Evolutionary conservation across 148 eudicot genomes (phyloP).

Genomic region (Oxyria digyna): DNA sequence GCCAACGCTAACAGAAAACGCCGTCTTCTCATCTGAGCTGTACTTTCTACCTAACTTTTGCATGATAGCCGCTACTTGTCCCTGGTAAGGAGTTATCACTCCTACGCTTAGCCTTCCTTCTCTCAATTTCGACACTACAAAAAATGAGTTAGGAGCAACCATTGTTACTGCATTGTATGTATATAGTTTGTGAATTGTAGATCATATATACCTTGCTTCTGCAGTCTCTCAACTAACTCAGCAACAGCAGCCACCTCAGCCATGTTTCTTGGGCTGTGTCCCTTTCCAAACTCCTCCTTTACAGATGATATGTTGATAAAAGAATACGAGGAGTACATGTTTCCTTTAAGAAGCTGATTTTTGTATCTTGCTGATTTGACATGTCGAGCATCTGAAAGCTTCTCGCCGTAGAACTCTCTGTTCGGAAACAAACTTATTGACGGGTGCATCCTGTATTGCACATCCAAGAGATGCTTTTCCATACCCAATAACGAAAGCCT

Average conservation of each 20-base stretch:
- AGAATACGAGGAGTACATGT: too few relatives aligned
- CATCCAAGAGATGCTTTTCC: too few relatives aligned
- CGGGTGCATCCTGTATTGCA: constrained; percentile 60
- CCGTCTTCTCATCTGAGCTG: constrained; percentile 12
- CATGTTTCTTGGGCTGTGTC: too few relatives aligned
- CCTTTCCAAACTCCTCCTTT: too few relatives aligned
- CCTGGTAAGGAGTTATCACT: constrained; percentile 34
- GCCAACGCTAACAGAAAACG: constrained; percentile 44
- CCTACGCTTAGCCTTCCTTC: constrained; percentile 20
- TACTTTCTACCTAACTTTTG: constrained; percentile 21
- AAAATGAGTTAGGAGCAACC: neutral
- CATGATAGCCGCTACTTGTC: constrained; percentile 21
- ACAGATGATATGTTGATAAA: too few relatives aligned
- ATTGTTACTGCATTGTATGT: neutral
- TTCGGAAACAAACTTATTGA: constrained; percentile 46
- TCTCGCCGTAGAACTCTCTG: constrained; percentile 17
- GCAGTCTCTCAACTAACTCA: too few relatives aligned
- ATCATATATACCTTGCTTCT: too few relatives aligned
- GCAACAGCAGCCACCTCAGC: too few relatives aligned
- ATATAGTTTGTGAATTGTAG: neutral
- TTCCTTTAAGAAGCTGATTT: too few relatives aligned
- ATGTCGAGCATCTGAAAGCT: constrained; percentile 19
- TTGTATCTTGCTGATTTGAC: too few relatives aligned
- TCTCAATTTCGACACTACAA: constrained; percentile 2
- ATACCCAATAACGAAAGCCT: constrained; percentile 29